These are phyloP conservation scores for Ambrosia artemisiifolia DNA, from an alignment of 129 eudicot species.

Conservation along the genomic window DNA sequence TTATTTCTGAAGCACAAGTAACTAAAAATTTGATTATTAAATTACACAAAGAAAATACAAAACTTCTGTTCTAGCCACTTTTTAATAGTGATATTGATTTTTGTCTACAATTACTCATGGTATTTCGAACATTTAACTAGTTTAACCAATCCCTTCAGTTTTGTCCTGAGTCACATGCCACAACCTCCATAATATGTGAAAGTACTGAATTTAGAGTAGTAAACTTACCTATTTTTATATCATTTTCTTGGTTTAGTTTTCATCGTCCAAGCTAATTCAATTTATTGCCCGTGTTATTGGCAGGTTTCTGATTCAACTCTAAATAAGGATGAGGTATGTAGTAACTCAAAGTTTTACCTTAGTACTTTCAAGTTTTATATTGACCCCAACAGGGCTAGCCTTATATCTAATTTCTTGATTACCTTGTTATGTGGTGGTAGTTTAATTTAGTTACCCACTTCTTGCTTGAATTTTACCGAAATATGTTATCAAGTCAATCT, in stretches of 20 bases:
- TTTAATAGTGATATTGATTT: too few species aligned
- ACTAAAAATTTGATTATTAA: too few species aligned
- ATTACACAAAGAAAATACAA: background rate
- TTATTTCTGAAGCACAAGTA: too few species aligned
- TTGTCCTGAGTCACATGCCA: background rate
- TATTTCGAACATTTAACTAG: background rate
- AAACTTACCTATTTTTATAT: background rate
- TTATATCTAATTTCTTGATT: background rate
- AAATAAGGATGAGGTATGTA: constrained; percentile 49
- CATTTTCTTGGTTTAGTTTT: background rate
- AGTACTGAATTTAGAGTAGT: background rate
- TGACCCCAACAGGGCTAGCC: background rate
- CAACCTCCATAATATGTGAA: background rate
- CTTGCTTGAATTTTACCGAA: background rate
- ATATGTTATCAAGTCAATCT: background rate
- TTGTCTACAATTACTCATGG: background rate
- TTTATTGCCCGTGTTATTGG: constrained; percentile 9
- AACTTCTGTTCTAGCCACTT: background rate
- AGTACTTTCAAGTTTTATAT: background rate
- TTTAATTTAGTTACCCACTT: background rate
- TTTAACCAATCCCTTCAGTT: background rate
- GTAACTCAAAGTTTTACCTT: background rate
- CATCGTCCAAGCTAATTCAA: background rate
- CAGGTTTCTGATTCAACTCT: constrained; percentile 46
- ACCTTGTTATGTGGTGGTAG: background rate